Evolutionary conservation across 352 stramenopile species (phyloP).

Genomic region (Phytophthora europaea): DNA sequence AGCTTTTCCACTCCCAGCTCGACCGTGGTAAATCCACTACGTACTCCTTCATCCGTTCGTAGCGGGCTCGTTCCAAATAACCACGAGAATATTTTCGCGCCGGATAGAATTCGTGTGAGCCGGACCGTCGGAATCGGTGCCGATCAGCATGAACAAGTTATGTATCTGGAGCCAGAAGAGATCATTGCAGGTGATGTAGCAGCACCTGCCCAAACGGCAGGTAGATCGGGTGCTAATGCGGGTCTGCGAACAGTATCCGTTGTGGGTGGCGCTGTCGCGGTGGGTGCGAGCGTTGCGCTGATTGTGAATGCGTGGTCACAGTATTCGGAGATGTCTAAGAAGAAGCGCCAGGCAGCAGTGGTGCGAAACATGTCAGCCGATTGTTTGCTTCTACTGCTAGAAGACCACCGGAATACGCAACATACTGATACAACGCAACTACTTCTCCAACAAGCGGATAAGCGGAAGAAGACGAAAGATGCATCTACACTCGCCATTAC

Average conservation of each 20-base stretch:
- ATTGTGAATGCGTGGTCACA: slow-evolving; percentile 86
- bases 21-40: slow-evolving; percentile 69
- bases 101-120: slow-evolving; percentile 74
- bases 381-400: slow-evolving; percentile 76
- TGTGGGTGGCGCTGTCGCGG: slow-evolving; percentile 79
- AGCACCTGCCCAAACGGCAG: slow-evolving; percentile 39
- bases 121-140: slow-evolving; percentile 68
- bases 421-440: slow-evolving; percentile 40
- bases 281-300: slow-evolving; percentile 81
- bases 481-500: slow-evolving; percentile 20
- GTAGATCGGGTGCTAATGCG: slow-evolving; percentile 27
- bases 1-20: slow-evolving; percentile 79
- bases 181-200: slow-evolving; percentile 66
- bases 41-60: slow-evolving; percentile 37
- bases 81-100: slow-evolving; percentile 86
- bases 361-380: slow-evolving; percentile 81
- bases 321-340: slow-evolving; percentile 77
- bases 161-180: slow-evolving; percentile 87
- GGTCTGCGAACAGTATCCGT: slow-evolving; percentile 70
- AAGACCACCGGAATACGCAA: slow-evolving; percentile 60
- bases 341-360: slow-evolving; percentile 71
- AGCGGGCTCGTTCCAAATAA: slow-evolving; percentile 75
- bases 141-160: slow-evolving; percentile 70
- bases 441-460: slow-evolving; percentile 41
- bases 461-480: slow-evolving; percentile 41